Base-by-base conservation (phyloP, 1,284 basidiomycete species). In the Stygiomarasmius scandens region DNA sequence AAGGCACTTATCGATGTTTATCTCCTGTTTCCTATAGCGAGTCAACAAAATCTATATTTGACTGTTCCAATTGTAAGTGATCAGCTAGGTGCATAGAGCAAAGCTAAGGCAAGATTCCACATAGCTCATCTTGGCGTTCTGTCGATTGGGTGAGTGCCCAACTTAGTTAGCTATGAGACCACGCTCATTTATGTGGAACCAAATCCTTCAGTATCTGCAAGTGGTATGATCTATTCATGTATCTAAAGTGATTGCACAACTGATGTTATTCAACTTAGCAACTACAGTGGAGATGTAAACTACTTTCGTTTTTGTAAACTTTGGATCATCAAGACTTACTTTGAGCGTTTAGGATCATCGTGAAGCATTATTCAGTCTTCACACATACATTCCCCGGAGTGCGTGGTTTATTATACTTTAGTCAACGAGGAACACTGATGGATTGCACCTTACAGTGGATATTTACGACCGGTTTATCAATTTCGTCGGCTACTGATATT, bases 381-480 rank as follows among this genome's bases (percentile, higher is more conserved):
- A 50, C 29, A 19, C 54, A 49, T 14, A 38, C 12, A 25, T 50
- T 38, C 43, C 54, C 54, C 4, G 47, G 52, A 1, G 52, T 53
- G 19, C 8, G 52, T 27, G 25, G 12, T 12, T 19, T 19, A n/a
- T 34, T 34, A 8, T 34, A 8, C 32, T 14, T 34, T 14, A 8
- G 8, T 34, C 8, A 8, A 34, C 32, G 14, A 8, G 32, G 14
- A 34, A 34, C 32, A 14, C 32, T 14, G 14, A 34, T 8, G 6
- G 8, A 23, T 3, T 24, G 20, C 11, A 12, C 2, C 16, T 32
- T 25, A 43, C 32, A 77, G 75, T 80, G 78, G 76, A 70, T 81
- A 12, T 81, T 84, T 58, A 84, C 83, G 0, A 69, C 74, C 2
- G 84, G 83, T 2, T 72, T 84, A 2, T 66, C 76, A 0, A 64